Conservation (phyloP, 805 yeast genomes). For the Diddensiella transvaalensis region DNA sequence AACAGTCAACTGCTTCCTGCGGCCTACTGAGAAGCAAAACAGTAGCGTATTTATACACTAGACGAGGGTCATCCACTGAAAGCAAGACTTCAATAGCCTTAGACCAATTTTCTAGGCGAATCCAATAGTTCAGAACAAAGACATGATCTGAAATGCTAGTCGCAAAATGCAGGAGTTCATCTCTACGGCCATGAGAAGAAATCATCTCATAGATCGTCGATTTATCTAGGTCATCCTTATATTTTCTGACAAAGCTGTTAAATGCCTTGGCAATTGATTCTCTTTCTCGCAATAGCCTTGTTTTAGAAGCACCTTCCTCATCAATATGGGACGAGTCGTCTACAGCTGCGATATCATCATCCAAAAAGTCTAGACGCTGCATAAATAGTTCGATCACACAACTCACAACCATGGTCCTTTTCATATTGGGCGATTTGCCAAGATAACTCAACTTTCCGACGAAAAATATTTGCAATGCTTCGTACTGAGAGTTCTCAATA, state of each 20-base stretch:
- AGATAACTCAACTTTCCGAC: constrained; percentile 37
- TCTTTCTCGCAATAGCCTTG: not conserved
- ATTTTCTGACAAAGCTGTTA: constrained; percentile 47
- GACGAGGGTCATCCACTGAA: constrained; percentile 40
- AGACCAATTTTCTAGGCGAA: constrained; percentile 67
- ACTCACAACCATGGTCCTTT: constrained; percentile 51
- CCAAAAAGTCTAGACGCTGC: constrained; percentile 44
- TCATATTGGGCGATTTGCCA: constrained; percentile 35
- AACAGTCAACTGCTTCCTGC: constrained; percentile 63
- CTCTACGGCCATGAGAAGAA: constrained; percentile 58
- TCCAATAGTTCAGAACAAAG: constrained; percentile 65
- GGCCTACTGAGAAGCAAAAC: constrained; percentile 68
- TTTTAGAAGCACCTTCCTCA: not conserved
- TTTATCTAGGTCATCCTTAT: constrained; percentile 53
- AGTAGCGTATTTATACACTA: constrained; percentile 66
- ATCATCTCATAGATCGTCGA: constrained; percentile 71
- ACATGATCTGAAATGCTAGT: constrained; percentile 62
- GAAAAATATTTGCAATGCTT: constrained; percentile 48
- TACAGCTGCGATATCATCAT: constrained; percentile 33
- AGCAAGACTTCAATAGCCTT: constrained; percentile 58
- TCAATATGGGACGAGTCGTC: not conserved
- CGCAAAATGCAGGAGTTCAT: constrained; percentile 65
- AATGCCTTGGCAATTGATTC: constrained; percentile 31
- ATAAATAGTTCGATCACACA: constrained; percentile 64
- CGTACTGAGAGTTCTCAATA: constrained; percentile 40